Base-by-base conservation (phyloP, 2,329 filamentous ascomycete genomes). In the Cordyceps tenuipes region DNA sequence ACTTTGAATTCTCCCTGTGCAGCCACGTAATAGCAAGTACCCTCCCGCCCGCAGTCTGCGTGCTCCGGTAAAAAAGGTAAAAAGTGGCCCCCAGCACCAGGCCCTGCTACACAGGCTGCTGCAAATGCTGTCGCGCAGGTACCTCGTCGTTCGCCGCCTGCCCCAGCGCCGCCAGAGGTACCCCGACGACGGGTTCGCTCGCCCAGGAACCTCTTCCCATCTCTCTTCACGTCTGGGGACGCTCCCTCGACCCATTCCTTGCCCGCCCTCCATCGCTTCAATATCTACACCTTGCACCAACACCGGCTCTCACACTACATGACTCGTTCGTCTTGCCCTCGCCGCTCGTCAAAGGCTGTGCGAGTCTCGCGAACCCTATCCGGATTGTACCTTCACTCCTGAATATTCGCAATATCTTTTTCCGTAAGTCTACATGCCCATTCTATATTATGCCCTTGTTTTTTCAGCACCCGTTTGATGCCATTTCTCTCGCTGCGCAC, bases 211-310 rank as follows among this genome's bases (percentile, higher is more conserved):
- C 58, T 65, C 64, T 59, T 64, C 63, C 66, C 59, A 63, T 64
- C 63, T 66, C 62, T 64, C 59, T 64, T 64, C 57, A 44, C 61
- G 41, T 53, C 50, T 43, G 50, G 64, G 63, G 39, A 49, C 36
- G 59, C 54, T 61, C 59, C 64, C 65, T 66, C 64, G 64, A 68
- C 64, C 66, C 65, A 66, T 68, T 62, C 64, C 65, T 64, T 61
- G 58, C 60, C 65, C 63, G 61, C 63, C 61, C 62, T 64, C 60
- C 61, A 55, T 60, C 60, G 59, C 65, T 63, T 64, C 64, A 55
- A 63, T 65, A 67, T 68, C 67, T 63, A 62, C 48, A 62, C 61
- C 61, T 66, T 63, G 61, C 59, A 62, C 61, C 61, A 61, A 60
- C 62, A 62, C 62, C 52, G 59, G 62, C 54, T 31, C 26, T 59